phyloP scores from a whole-genome alignment of 108 stramenopile genomes.

The Aurantiochytrium sp. region DNA sequence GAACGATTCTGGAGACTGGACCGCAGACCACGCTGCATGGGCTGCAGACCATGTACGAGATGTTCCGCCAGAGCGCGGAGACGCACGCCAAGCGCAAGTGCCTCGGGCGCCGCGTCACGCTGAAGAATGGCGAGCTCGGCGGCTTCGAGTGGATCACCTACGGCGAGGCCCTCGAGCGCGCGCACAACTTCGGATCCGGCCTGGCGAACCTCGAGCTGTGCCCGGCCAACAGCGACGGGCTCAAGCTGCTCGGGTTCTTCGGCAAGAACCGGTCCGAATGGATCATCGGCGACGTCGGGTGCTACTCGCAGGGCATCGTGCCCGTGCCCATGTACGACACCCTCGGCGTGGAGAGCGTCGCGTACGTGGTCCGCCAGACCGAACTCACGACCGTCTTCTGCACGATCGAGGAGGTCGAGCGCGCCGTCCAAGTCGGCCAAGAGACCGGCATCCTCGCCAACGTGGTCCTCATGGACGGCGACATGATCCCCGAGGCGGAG shows the following conservation, averaged over 20 bases:
- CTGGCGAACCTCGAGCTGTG: slow-evolving; percentile 44
- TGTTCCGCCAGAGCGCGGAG: slow-evolving; percentile 35
- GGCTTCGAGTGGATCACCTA: slow-evolving; percentile 44
- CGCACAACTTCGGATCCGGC: slow-evolving; percentile 44
- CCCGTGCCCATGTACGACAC: slow-evolving; percentile 93
- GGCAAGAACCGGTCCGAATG: slow-evolving; percentile 90
- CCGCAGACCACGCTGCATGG: slow-evolving; percentile 39
- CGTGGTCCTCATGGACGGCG: neutral
- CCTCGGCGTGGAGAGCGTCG: slow-evolving; percentile 77
- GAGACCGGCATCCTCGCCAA: neutral
- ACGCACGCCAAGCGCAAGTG: slow-evolving; percentile 40
- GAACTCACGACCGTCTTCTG: slow-evolving; percentile 71
- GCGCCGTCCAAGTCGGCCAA: slow-evolving; percentile 56
- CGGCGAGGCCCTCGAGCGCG: slow-evolving; percentile 40
- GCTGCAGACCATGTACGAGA: slow-evolving; percentile 37
- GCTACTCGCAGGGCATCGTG: slow-evolving; percentile 67
- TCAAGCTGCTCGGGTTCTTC: slow-evolving; percentile 69
- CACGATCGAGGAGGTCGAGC: slow-evolving; percentile 61
- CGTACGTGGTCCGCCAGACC: slow-evolving; percentile 80
- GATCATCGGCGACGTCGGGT: slow-evolving; percentile 82
- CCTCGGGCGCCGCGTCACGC: slow-evolving; percentile 40
- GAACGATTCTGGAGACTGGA: neutral
- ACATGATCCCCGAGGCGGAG: neutral
- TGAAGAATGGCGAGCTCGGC: slow-evolving; percentile 37
- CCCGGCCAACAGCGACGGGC: slow-evolving; percentile 45